Evolutionary conservation across 768 basidiomycete genomes (phyloP), one percentile per base, ranked within the genome.

Genomic region (Xerocomellus intermedius): DNA sequence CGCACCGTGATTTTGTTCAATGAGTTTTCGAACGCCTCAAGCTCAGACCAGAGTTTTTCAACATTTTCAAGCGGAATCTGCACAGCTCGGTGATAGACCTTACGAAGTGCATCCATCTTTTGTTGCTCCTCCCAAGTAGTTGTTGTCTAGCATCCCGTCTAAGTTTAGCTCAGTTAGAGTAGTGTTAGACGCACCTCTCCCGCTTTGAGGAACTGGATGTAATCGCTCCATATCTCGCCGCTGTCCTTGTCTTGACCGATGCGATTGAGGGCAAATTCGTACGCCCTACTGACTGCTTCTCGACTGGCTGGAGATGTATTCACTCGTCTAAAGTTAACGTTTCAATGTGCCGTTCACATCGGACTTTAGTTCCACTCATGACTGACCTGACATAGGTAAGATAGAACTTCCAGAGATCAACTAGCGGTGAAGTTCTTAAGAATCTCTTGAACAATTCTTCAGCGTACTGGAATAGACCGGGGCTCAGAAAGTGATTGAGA

Each of bases 81-180:
- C 21, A 98, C 89, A 3, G 93, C 96, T 48, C 92, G 85, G 65
- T 95, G 92, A 73, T 97, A 97, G 1, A 91, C 86, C 68, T 91
- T 92, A 55, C 97, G 85, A 5, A 98, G 77, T 2, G 85, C 82
- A 61, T 97, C 96, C 88, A 94, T 94, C 69, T 94, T 93, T 67
- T 96, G 92, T 64, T 94, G 91, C 60, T 89, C 86, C 69, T 98
- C 96, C 94, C 95, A 98, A 19, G 93, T 92, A 24, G 87, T 90
- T 13, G 81, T 82, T 0, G 88, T 79, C 84, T 83, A 62, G 16
- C 39, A 45, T 50, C 12, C 44, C 24, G 32, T 21, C 37, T 59
- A 35, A 67, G 52, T 43, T 37, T 38, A 36, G 33, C 30, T 50
- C 36, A 9, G 3, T 17, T 13, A 26, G n/a, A 56, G 21, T 43